Conservation (phyloP, 495 filamentous ascomycete genomes). For the Trichoderma asperelloides region DNA sequence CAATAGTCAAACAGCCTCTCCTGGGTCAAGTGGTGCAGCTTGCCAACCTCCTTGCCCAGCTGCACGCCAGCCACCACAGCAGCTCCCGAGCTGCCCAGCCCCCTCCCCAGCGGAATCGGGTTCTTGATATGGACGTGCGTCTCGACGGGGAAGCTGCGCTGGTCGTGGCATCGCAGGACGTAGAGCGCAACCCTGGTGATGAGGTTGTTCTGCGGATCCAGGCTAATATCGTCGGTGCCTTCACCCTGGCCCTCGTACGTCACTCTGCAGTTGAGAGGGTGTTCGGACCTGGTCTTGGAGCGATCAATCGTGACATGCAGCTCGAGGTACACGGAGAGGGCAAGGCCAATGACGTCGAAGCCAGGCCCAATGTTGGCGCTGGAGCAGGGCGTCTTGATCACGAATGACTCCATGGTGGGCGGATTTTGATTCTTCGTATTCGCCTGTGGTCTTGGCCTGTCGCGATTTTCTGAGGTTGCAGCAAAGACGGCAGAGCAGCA, state of each 20-base stretch:
- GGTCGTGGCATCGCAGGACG: constrained; percentile 81
- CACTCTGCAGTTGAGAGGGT: constrained; percentile 75
- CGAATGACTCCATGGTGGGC: constrained; percentile 38
- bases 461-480: background rate
- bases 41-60: constrained; percentile 81
- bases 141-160: constrained; percentile 68
- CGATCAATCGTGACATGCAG: constrained; percentile 63
- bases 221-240: constrained; percentile 61
- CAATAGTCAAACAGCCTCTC: constrained; percentile 88
- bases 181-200: constrained; percentile 88
- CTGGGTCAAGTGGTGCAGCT: constrained; percentile 64
- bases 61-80: constrained; percentile 91
- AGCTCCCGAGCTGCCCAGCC: constrained; percentile 84
- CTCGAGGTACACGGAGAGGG: constrained; percentile 83
- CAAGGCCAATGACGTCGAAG: constrained; percentile 94
- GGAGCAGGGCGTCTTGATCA: constrained; percentile 69
- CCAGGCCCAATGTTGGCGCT: constrained; percentile 94
- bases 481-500: too few species aligned
- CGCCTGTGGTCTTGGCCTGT: background rate
- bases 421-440: background rate
- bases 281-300: constrained; percentile 37
- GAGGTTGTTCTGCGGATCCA: constrained; percentile 74
- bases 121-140: constrained; percentile 92
- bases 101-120: constrained; percentile 83
- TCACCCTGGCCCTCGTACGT: constrained; percentile 80